Evolutionary conservation across 306 rosid genomes (phyloP).

Genomic region (Rosa rugosa): DNA sequence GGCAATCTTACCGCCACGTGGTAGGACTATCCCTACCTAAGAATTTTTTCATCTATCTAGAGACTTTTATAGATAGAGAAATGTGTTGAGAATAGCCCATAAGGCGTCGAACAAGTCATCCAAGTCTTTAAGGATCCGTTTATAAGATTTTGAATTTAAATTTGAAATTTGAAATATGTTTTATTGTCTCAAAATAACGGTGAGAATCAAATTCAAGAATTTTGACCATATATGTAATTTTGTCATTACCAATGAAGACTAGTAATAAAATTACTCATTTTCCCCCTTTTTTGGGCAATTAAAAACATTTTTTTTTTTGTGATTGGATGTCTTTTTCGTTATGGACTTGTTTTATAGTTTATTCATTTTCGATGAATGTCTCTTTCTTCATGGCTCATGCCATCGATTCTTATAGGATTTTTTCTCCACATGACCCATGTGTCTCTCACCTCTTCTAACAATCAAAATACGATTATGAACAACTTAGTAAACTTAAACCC

Average conservation of each 20-base stretch:
- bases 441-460: conserved; percentile 5
- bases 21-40: too few species aligned
- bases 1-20: too few species aligned
- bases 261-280: background rate
- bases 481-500: background rate
- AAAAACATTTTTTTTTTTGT: background rate
- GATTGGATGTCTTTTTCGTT: conserved; percentile 11
- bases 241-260: background rate
- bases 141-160: background rate
- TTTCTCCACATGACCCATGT: conserved; percentile 2
- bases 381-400: conserved; percentile 17
- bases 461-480: background rate
- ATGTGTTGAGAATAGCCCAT: background rate
- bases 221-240: background rate
- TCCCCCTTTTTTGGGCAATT: background rate
- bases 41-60: too few species aligned
- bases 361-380: conserved; percentile 4
- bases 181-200: background rate
- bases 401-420: background rate
- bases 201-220: background rate
- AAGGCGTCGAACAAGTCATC: background rate
- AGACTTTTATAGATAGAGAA: too few species aligned
- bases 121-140: background rate
- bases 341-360: background rate
- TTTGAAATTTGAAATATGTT: background rate